Evolutionary conservation across 139 green algal species (phyloP).

Genomic region (Tetradesmus lagerheimii): DNA sequence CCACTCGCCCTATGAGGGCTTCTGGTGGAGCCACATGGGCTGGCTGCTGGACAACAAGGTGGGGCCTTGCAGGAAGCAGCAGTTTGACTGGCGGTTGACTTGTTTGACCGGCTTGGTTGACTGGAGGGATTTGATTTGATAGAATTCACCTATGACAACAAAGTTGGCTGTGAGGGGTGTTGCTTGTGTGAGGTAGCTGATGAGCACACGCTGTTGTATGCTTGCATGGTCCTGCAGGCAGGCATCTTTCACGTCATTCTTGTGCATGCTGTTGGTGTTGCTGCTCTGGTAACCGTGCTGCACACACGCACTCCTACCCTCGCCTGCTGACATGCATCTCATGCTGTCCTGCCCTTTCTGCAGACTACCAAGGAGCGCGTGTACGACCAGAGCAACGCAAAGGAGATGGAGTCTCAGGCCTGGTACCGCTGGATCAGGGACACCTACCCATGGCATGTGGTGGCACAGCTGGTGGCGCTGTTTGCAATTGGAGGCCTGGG

Average conservation of each 20-base stretch:
- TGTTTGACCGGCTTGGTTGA: too few species aligned
- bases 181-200: background rate
- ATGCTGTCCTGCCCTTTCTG: background rate
- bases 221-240: background rate
- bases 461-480: slow-evolving; percentile 81
- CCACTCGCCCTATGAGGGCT: slow-evolving; percentile 98
- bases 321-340: too few species aligned
- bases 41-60: slow-evolving; percentile 97
- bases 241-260: too few species aligned
- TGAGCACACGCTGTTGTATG: background rate
- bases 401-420: slow-evolving; percentile 89
- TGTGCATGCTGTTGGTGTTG: too few species aligned
- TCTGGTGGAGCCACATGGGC: slow-evolving; percentile 98
- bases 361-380: slow-evolving; percentile 85
- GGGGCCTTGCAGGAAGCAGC: slow-evolving; percentile 7
- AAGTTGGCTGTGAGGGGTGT: too few species aligned
- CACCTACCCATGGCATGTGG: slow-evolving; percentile 90
- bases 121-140: background rate
- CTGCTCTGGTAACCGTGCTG: too few species aligned
- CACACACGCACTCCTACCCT: too few species aligned
- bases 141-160: too few species aligned
- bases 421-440: slow-evolving; percentile 94
- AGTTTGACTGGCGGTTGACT: too few species aligned
- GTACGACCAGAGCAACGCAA: slow-evolving; percentile 83
- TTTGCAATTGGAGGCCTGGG: slow-evolving; percentile 91